Evolutionary conservation across 306 rosid genomes (phyloP).

Genomic region (Mimosa bimucronata): DNA sequence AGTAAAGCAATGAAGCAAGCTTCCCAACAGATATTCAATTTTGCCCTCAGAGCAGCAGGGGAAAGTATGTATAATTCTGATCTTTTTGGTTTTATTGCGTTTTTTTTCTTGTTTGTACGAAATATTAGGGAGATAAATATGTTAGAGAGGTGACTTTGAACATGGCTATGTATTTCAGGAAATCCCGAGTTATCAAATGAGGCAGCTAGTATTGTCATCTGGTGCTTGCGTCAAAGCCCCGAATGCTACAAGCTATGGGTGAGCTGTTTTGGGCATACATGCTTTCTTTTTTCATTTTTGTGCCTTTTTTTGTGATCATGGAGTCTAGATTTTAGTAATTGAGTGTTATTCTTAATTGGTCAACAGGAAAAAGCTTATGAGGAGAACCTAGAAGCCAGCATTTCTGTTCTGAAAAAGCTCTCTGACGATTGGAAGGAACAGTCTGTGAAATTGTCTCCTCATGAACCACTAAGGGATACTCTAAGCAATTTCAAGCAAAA

Average conservation of each 20-base stretch:
- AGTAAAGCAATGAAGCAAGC: slow-evolving; percentile 20
- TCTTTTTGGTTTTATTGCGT: slow-evolving; percentile 19
- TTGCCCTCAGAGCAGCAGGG: slow-evolving; percentile 75
- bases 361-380: slow-evolving; percentile 69
- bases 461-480: slow-evolving; percentile 68
- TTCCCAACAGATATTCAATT: slow-evolving; percentile 42
- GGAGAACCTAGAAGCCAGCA: slow-evolving; percentile 73
- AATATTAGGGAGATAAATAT: neutral
- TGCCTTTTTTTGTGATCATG: neutral
- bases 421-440: slow-evolving; percentile 78
- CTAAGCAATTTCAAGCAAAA: slow-evolving; percentile 64
- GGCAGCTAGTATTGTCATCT: slow-evolving; percentile 66
- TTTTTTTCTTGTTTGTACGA: slow-evolving; percentile 29
- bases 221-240: slow-evolving; percentile 77
- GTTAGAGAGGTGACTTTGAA: slow-evolving; percentile 31
- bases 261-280: slow-evolving; percentile 45
- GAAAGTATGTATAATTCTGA: slow-evolving; percentile 64
- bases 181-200: slow-evolving; percentile 72
- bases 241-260: slow-evolving; percentile 95
- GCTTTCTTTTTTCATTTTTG: neutral
- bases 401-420: slow-evolving; percentile 72
- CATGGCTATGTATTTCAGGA: slow-evolving; percentile 53
- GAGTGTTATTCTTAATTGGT: slow-evolving; percentile 20
- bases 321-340: neutral
- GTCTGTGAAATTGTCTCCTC: slow-evolving; percentile 64